Percentiles rank a stretch among this genome's conserved stretches.
These are phyloP conservation scores for Dicorynia guianensis DNA, from an alignment of 306 rosid species.

Conservation along the genomic window DNA sequence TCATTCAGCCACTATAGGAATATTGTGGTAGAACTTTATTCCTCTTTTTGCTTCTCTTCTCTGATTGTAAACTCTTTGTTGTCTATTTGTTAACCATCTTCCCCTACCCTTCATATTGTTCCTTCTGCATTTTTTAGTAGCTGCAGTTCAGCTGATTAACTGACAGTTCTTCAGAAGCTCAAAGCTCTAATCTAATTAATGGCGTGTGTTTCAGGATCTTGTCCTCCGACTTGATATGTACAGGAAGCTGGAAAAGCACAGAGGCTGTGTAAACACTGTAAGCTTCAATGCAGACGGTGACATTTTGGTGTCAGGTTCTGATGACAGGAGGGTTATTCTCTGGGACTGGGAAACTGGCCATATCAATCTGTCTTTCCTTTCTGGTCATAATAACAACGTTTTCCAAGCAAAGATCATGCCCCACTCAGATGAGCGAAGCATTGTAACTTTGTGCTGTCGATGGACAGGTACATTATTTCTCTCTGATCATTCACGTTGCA, in stretches of 20 bases:
- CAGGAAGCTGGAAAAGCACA: conserved; percentile 72
- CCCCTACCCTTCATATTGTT: no score
- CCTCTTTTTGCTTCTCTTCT: no score
- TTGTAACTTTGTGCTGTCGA: conserved; percentile 91
- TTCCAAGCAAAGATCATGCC: conserved; percentile 91
- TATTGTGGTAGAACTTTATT: no score
- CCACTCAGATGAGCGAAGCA: conserved; percentile 67
- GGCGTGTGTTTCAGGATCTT: conserved; percentile 61
- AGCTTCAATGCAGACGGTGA: conserved; percentile 82
- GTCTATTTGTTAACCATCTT: no score
- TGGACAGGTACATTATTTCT: conserved; percentile 71
- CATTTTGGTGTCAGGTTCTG: conserved; percentile 83
- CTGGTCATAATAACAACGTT: conserved; percentile 76
- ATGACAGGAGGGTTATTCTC: conserved; percentile 75
- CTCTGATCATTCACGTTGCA: not conserved
- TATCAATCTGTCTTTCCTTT: conserved; percentile 59
- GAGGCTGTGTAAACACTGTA: conserved; percentile 84
- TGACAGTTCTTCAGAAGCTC: no score
- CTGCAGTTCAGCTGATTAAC: no score
- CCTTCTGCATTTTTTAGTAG: no score
- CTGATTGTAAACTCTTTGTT: no score
- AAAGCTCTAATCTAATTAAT: not conserved
- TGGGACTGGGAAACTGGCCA: conserved; percentile 85
- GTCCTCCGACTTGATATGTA: conserved; percentile 75
- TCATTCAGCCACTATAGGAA: no score